Base-by-base conservation (phyloP, 1,284 basidiomycete genomes). In the Apiotrichum brassicae region DNA sequence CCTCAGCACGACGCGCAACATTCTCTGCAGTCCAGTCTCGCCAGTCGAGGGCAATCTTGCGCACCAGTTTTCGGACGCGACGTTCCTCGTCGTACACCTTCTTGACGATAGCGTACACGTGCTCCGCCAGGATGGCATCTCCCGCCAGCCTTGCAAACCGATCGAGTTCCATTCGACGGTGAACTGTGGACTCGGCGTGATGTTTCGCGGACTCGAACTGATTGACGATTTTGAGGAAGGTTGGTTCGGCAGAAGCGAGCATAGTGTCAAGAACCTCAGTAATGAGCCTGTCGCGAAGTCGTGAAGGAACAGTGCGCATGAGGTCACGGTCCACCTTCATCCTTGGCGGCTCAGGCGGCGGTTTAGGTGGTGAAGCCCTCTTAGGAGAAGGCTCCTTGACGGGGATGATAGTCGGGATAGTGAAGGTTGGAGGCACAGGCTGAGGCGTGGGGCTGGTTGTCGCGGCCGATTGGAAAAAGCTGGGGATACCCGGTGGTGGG, bases 241-340 rank as follows among this genome's bases (percentile, higher is more conserved):
- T 54, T 0, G 50, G 51, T 14, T 47, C 30, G 3, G 54, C 38
- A 9, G 57, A 52, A 9, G 45, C 19, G 2, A 70, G 32, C 20
- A 66, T 44, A 2, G 20, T n/a, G 3, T 47, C 41, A 9, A 68
- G 46, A 14, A 63, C 59, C 20, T 64, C 58, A 3, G 39, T 14
- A 1, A 70, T 37, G n/a, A 70, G 47, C n/a, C 50, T 33, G 36
- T 59, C 54, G 24, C 49, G 43, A 11, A 70, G 22, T 0, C 49
- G 33, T 0, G 61, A 50, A 0, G 65, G 35, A 2, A 25, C 49
- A 16, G 8, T 33, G 14, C 50, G 41, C 44, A 52, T 39, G 3
- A 38, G 19, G 8, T 37, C 34, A 7, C 49, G 53, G 12, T 47
- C 18, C 3, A 52, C 40, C 34, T 47, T 52, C 33, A 56, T 56